Base-by-base conservation (phyloP, 2,329 filamentous ascomycete genomes). In the Colletotrichum salicis region DNA sequence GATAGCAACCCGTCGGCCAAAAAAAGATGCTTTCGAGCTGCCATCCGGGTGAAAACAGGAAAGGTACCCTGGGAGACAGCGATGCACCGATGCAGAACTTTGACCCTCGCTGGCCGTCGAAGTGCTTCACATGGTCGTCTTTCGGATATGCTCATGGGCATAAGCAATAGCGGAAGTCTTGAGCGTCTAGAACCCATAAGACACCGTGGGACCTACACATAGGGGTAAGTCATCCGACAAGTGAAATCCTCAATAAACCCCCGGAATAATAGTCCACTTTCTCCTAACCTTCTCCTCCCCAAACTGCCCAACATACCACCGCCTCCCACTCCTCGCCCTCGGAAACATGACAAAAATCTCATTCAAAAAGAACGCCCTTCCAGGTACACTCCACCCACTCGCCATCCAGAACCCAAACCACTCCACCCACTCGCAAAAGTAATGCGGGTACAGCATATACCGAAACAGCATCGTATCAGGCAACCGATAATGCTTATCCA, bases 341-440 rank as follows among this genome's bases (percentile, higher is more conserved):
- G 96, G 96, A 73, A 97, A 80, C 96, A 98, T 99, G 10, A 93
- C 92, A n/a, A 91, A 83, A 62, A 99, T 84, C 83, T 97, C 95
- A 80, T 98, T 98, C 59, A 97, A 74, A 56, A 97, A 77, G 79
- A 98, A 98, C 62, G 88, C 89, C 77, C 95, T 86, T 29, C 94
- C 96, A 0, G 96, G 96, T 59, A 90, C 84, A 78, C 92, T 94
- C 83, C 86, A 88, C 1, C 91, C 91, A 68, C 91, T 88, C 76
- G 93, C 88, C 80, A 97, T 88, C 86, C 92, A 95, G 81, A 95
- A 99, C 0, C 96, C 96, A 4, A 88, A 81, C 96, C 96, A 99
- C 86, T 99, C 96, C 64, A 97, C 80, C 96, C 96, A 99, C 84
- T 99, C 96, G 79, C 92, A 93, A n/a, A 97, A 86, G 81, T 98